Base-by-base conservation (phyloP, 2,329 filamentous ascomycete species). In the Paradendryphiella salina region DNA sequence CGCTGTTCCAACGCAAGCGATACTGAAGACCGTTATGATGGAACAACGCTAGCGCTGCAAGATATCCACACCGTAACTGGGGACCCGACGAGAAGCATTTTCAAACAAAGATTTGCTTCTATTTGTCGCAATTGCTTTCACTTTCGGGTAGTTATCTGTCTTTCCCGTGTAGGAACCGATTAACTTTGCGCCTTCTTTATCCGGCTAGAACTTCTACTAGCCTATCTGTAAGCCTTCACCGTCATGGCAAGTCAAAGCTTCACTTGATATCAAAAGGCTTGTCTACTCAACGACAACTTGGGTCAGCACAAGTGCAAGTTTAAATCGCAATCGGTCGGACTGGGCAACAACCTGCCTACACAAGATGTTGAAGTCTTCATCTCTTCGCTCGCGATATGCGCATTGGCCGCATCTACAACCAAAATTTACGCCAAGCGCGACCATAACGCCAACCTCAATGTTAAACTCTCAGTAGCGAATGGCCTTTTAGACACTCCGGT, bases 401-500 rank as follows among this genome's bases (percentile, higher is more conserved):
- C 15, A 9, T 40, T 37, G 15, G 52, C 43, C n/a, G 39, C 41
- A 11, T 44, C 52, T 6, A 41, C 42, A 4, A 2, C 15, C 3
- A 15, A 33, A 20, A 17, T 26, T 9, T n/a, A 35, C 35, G 35
- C 23, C 21, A 32, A 40, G n/a, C 51, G 42, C 15, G 35, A 41
- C 31, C 20, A 52, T 10, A 11, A 33, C 20, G 20, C 43, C 17
- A 35, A 41, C 32, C 39, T 55, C 17, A 31, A 52, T 3, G 48
- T 73, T 23, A 54, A 63, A 21, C 38, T 74, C 13, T 66, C 69
- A 0, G 46, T 71, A 5, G 61, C 60, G 3, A 54, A 62, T 7
- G 67, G 64, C 3, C 54, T 73, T 4, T 43, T 74, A 15, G 55
- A 61, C 10, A 29, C 50, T 13, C 59, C 57, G 32, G 68, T 59